These are phyloP conservation scores for Malus sylvestris DNA, from an alignment of 306 rosid species.

Conservation along the genomic window DNA sequence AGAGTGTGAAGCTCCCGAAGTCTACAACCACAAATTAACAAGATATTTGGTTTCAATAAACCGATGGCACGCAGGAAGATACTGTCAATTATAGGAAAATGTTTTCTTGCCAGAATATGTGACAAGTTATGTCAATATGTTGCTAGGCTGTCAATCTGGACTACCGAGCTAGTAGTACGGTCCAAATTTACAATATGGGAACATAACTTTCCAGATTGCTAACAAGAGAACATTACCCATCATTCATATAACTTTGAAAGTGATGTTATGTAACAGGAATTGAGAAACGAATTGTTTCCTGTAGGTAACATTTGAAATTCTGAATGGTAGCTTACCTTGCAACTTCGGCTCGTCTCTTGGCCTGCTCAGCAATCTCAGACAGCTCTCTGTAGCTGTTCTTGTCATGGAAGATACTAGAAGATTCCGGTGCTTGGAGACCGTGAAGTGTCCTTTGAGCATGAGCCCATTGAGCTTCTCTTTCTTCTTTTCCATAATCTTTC, in stretches of 20 bases:
- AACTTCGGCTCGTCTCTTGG: conserved; percentile 96
- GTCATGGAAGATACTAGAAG: conserved; percentile 48
- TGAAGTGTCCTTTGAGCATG: conserved; percentile 95
- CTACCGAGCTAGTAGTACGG: neutral
- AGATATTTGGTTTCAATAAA: neutral
- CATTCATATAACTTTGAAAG: neutral
- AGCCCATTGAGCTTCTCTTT: conserved; percentile 99
- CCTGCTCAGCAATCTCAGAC: conserved; percentile 97
- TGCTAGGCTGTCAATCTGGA: neutral
- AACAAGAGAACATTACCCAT: neutral
- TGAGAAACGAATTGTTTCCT: neutral
- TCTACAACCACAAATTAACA: conserved; percentile 31
- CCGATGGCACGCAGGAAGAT: neutral
- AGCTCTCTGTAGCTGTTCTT: conserved; percentile 90
- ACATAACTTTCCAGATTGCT: neutral
- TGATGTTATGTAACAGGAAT: neutral
- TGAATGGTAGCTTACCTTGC: conserved; percentile 56
- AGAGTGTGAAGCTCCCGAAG: conserved; percentile 94
- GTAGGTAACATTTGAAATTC: neutral
- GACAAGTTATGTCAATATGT: neutral
- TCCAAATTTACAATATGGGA: neutral
- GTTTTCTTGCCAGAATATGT: neutral
- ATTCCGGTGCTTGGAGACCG: conserved; percentile 89
- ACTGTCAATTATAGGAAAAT: neutral
- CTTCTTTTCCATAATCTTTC: conserved; percentile 92